Evolutionary conservation across 1,284 basidiomycete genomes (phyloP), one percentile per base, ranked within the genome.

Genomic region (Malassezia furfur): DNA sequence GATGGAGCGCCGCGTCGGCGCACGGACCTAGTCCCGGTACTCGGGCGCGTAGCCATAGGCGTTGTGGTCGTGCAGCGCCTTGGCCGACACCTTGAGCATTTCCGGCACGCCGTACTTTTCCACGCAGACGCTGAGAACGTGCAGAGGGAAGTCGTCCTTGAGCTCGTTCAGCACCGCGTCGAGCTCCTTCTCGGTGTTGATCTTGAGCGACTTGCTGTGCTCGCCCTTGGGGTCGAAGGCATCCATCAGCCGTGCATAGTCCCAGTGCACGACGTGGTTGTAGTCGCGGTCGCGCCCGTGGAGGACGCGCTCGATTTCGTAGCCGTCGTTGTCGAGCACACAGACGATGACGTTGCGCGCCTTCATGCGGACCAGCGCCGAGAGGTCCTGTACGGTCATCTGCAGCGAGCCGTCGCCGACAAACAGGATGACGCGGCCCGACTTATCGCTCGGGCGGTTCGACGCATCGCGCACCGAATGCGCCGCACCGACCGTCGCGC

Each of bases 261-360:
- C 60, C 50, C 60, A 69, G 9, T 57, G 54, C 17, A 61, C 52
- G n/a, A 67, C 63, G 38, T 65, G 53, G 53, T 68, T 69, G 62
- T 76, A 76, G 11, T 35, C 37, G 9, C 80, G 76, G 19, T 78
- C 62, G 66, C 79, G 79, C 19, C 84, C 87, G 70, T 88, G 84
- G 61, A 89, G 81, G 68, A 81, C 82, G 19, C 86, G 81, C 78
- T 94, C 90, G 60, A 93, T 90, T 40, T 65, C 65, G 48, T 67
- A 70, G 0, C 91, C 91, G 50, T 83, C 82, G 76, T 94, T 91
- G 79, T 91, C 90, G 54, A 94, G 78, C 14, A 96, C 79, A 74
- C 90, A 88, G 49, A 90, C 78, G 70, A 87, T 87, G 25, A 28
- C 25, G 25, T 28, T 28, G 25, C 25, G 25, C 2, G 88, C 87